A percentile compares a stretch with the other conserved stretches of the same genome.
Evolutionary conservation across 2,329 filamentous ascomycete species (phyloP).

Genomic region (Pleurostoma richardsiae): DNA sequence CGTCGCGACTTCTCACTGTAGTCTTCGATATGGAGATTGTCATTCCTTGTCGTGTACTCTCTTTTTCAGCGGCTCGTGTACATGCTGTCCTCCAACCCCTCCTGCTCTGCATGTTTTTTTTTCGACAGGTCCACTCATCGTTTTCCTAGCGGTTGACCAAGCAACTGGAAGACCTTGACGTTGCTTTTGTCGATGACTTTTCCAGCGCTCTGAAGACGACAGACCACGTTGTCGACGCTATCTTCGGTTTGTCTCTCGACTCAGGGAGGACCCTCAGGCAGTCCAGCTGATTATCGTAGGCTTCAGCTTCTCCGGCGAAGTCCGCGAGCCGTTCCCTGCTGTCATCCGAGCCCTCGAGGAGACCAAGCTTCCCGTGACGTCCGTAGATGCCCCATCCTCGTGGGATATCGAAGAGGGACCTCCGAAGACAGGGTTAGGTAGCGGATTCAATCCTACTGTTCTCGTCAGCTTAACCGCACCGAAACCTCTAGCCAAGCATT

Average conservation of each 20-base stretch:
- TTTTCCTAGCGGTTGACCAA: slow-evolving; percentile 65
- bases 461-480: slow-evolving; percentile 89
- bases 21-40: neutral
- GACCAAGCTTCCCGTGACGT: slow-evolving; percentile 71
- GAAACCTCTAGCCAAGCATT: slow-evolving; percentile 82
- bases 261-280: neutral
- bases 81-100: slow-evolving; percentile 11
- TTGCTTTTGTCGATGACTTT: slow-evolving; percentile 85
- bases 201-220: slow-evolving; percentile 56
- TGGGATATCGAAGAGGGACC: slow-evolving; percentile 92
- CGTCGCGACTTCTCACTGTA: no score
- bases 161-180: slow-evolving; percentile 75
- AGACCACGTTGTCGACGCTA: slow-evolving; percentile 84
- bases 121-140: slow-evolving; percentile 20
- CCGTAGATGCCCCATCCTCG: slow-evolving; percentile 88
- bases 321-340: slow-evolving; percentile 84
- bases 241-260: slow-evolving; percentile 66
- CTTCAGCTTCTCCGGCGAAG: slow-evolving; percentile 88
- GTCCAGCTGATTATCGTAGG: slow-evolving; percentile 35
- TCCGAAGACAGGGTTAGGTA: slow-evolving; percentile 69
- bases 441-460: slow-evolving; percentile 72
- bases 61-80: slow-evolving; percentile 8
- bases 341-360: slow-evolving; percentile 75
- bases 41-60: neutral
- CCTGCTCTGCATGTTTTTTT: slow-evolving; percentile 3